These are phyloP conservation scores for Didymella exigua DNA, from an alignment of 2,329 filamentous ascomycete genomes.

Conservation along the genomic window DNA sequence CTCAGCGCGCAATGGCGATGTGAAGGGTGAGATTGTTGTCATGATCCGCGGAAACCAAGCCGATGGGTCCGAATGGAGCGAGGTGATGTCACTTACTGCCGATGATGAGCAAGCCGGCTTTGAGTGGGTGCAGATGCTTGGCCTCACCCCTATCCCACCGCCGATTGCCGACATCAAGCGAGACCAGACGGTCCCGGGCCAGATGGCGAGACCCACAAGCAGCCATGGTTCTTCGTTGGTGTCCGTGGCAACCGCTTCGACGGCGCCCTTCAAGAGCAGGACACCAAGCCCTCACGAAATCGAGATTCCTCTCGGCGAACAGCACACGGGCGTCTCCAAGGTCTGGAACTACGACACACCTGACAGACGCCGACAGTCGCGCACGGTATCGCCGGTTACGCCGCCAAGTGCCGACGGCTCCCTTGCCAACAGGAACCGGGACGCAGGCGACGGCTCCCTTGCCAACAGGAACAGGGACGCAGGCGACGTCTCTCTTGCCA, in stretches of 20 bases:
- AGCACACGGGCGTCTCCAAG: slow-evolving; percentile 54
- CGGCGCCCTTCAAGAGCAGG: slow-evolving; percentile 46
- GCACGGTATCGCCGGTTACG: slow-evolving; percentile 43
- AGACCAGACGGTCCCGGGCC: slow-evolving; percentile 59
- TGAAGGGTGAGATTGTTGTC: slow-evolving; percentile 74
- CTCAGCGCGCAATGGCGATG: slow-evolving; percentile 79
- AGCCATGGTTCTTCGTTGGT: slow-evolving; percentile 63
- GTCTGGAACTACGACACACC: slow-evolving; percentile 51
- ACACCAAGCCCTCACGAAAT: slow-evolving; percentile 60
- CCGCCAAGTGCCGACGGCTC: slow-evolving; percentile 48
- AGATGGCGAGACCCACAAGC: slow-evolving; percentile 47
- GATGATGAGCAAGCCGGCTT: slow-evolving; percentile 76
- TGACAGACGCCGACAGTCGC: slow-evolving; percentile 35
- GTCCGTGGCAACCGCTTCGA: slow-evolving; percentile 41
- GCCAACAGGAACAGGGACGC: too few species aligned
- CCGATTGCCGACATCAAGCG: slow-evolving; percentile 55
- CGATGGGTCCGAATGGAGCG: slow-evolving; percentile 73
- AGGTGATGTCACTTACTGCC: slow-evolving; percentile 77
- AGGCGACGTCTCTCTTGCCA: slow-evolving; percentile 43
- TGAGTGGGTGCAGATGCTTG: slow-evolving; percentile 90
- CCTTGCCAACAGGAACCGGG: slow-evolving; percentile 28
- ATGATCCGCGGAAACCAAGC: slow-evolving; percentile 80
- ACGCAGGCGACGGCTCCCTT: slow-evolving; percentile 20
- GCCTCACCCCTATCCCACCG: slow-evolving; percentile 67
- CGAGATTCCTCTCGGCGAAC: slow-evolving; percentile 67